Evolutionary conservation across 2,329 filamentous ascomycete genomes (phyloP).

Genomic region (Aspergillus alliaceus): DNA sequence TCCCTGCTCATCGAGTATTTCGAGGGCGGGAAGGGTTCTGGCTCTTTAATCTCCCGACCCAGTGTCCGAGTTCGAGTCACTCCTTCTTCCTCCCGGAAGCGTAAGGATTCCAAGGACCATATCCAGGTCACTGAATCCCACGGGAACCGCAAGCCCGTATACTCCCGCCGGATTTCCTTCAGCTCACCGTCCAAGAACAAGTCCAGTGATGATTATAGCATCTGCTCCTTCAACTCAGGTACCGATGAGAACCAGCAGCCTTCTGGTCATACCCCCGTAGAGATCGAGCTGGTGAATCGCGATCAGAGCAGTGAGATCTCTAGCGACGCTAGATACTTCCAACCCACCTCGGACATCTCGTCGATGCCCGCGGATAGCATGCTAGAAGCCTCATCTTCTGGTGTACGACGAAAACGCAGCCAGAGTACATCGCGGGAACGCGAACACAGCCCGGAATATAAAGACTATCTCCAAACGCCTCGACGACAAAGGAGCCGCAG

Average conservation of each 20-base stretch:
- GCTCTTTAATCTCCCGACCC: slow-evolving; percentile 64
- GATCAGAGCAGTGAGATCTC: slow-evolving; percentile 67
- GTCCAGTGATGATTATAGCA: slow-evolving; percentile 61
- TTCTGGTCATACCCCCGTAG: slow-evolving; percentile 68
- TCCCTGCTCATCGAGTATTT: slow-evolving; percentile 95
- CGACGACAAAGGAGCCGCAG: slow-evolving; percentile 61
- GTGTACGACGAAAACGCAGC: slow-evolving; percentile 50
- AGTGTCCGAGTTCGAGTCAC: slow-evolving; percentile 81
- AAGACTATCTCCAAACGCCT: slow-evolving; percentile 59
- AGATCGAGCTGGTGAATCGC: slow-evolving; percentile 78
- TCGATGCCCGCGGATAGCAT: slow-evolving; percentile 73
- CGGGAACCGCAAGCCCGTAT: slow-evolving; percentile 69
- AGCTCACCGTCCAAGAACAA: slow-evolving; percentile 41
- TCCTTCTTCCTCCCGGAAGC: slow-evolving; percentile 65
- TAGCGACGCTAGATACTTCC: slow-evolving; percentile 63
- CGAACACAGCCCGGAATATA: slow-evolving; percentile 22
- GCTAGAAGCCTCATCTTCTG: slow-evolving; percentile 57
- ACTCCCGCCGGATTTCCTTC: slow-evolving; percentile 67
- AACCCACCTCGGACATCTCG: slow-evolving; percentile 81
- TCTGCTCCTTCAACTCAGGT: slow-evolving; percentile 73
- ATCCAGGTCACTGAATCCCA: slow-evolving; percentile 84
- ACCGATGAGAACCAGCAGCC: slow-evolving; percentile 78
- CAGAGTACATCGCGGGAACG: slow-evolving; percentile 50
- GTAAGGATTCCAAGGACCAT: slow-evolving; percentile 63
- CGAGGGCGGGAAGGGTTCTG: slow-evolving; percentile 68